Conservation (phyloP, 768 basidiomycete genomes). For the Mycena metata region DNA sequence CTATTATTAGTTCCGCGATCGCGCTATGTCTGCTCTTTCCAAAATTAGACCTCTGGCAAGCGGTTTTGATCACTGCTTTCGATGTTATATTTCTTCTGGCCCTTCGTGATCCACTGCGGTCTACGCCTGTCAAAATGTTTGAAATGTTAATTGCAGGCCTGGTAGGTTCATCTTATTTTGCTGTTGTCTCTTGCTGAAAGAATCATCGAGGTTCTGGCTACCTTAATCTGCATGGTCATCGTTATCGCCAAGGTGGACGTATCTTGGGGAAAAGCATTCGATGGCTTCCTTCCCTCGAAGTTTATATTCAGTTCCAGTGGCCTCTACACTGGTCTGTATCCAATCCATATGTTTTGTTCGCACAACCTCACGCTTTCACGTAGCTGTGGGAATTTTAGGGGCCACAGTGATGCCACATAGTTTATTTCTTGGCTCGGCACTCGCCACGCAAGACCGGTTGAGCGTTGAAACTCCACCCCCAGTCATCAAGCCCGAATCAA, state of each 20-base stretch:
- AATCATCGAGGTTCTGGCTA: slow-evolving; percentile 67
- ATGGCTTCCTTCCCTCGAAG: slow-evolving; percentile 82
- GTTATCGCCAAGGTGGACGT: slow-evolving; percentile 81
- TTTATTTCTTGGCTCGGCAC: slow-evolving; percentile 88
- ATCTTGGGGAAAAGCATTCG: slow-evolving; percentile 80
- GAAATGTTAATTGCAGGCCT: slow-evolving; percentile 73
- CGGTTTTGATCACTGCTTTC: slow-evolving; percentile 74
- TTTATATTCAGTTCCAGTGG: slow-evolving; percentile 67
- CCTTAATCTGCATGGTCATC: slow-evolving; percentile 83
- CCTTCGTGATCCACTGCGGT: slow-evolving; percentile 77
- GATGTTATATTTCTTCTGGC: slow-evolving; percentile 82
- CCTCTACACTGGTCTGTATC: slow-evolving; percentile 72
- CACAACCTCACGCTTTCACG: background rate
- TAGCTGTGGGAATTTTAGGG: slow-evolving; percentile 74
- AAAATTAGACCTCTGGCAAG: slow-evolving; percentile 74
- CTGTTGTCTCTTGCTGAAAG: background rate
- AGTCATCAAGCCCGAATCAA: slow-evolving; percentile 37
- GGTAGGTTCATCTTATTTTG: slow-evolving; percentile 53
- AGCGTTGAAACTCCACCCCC: slow-evolving; percentile 46
- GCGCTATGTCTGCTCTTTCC: slow-evolving; percentile 84
- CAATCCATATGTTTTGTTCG: slow-evolving; percentile 1
- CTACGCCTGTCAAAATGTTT: slow-evolving; percentile 76
- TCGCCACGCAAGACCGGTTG: slow-evolving; percentile 87
- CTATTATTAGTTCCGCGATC: slow-evolving; percentile 67
- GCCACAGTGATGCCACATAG: slow-evolving; percentile 96